Evolutionary conservation across 179 eudicot species (phyloP).

Genomic region (Silene vulgaris): DNA sequence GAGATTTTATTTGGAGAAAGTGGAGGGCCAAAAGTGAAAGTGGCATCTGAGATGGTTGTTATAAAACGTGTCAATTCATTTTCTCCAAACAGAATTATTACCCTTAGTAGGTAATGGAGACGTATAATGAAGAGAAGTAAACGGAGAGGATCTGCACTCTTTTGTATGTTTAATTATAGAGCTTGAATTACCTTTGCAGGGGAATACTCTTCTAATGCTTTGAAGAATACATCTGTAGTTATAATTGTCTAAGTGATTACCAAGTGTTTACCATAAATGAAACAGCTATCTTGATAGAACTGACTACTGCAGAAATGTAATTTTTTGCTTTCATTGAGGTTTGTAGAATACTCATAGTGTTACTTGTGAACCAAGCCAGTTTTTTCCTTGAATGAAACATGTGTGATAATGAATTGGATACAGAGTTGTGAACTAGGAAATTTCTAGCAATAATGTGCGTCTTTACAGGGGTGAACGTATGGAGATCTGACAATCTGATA

Average conservation of each 20-base stretch:
- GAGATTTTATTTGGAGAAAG: not conserved
- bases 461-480: not conserved
- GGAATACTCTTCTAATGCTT: not conserved
- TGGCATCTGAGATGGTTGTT: not conserved
- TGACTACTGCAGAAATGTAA: not conserved
- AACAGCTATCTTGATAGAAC: not conserved
- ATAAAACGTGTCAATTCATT: not conserved
- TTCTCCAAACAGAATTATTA: not conserved
- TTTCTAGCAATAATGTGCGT: not conserved
- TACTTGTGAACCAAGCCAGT: not conserved
- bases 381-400: not conserved
- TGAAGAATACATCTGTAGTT: not conserved
- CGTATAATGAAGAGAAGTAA: not conserved
- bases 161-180: not conserved
- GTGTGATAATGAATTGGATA: not conserved
- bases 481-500: slow-evolving; percentile 12
- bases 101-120: not conserved
- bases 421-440: not conserved
- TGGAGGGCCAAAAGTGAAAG: not conserved
- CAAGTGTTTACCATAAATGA: not conserved
- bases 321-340: not conserved
- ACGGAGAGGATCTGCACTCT: not conserved
- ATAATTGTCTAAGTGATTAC: not conserved
- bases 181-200: not conserved
- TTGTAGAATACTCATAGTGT: not conserved